phyloP scores from a whole-genome alignment of 768 basidiomycete species.

The Leccinum sublutescens region DNA sequence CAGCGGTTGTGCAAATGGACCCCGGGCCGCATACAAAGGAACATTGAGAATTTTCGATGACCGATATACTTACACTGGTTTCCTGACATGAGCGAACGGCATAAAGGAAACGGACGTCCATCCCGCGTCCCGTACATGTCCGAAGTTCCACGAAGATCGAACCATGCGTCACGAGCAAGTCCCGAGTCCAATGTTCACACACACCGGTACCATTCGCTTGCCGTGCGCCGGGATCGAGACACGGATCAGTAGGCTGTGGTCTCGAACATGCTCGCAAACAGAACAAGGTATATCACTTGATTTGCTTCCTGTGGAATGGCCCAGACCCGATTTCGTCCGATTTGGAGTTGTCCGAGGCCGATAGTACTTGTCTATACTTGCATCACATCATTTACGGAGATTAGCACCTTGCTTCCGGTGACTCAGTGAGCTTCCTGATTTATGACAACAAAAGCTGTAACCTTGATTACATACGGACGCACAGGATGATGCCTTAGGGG shows the following conservation, averaged over 20 bases:
- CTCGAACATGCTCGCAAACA: not conserved
- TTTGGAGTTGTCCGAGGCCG: not conserved
- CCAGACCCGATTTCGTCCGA: not conserved
- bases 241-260: not conserved
- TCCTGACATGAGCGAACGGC: not conserved
- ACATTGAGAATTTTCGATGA: not conserved
- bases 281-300: slow-evolving; percentile 6
- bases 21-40: not conserved
- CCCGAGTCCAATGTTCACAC: not conserved
- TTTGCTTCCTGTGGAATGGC: slow-evolving; percentile 8
- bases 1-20: not conserved
- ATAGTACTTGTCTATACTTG: not conserved
- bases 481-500: not conserved
- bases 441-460: not conserved
- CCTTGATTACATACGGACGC: not conserved
- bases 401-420: not conserved
- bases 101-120: not conserved
- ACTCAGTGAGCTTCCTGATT: not conserved
- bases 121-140: not conserved
- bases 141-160: not conserved
- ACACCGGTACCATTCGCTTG: not conserved
- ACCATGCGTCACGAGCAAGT: not conserved
- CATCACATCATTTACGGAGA: not conserved
- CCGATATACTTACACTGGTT: not conserved
- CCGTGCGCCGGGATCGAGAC: not conserved